phyloP scores from a whole-genome alignment of 768 basidiomycete species.

The Austroboletus festivus region DNA sequence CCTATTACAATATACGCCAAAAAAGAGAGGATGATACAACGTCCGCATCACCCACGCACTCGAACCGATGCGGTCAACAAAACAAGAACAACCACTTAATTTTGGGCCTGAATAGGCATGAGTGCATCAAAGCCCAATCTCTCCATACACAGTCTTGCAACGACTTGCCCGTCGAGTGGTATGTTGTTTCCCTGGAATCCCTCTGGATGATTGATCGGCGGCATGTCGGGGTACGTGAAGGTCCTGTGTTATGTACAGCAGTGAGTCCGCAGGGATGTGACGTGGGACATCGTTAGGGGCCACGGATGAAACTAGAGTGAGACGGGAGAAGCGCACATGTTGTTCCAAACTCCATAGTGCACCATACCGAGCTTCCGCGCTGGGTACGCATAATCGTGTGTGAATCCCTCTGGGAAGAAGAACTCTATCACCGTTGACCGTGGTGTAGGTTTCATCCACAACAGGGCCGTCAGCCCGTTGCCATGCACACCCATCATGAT shows the following conservation, averaged over 20 bases:
- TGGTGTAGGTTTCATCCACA: slow-evolving; percentile 90
- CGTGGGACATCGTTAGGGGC: not conserved
- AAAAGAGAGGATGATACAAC: too few relatives aligned
- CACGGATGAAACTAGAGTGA: not conserved
- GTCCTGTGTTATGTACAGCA: too few relatives aligned
- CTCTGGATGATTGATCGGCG: slow-evolving; percentile 68
- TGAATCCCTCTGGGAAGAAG: slow-evolving; percentile 82
- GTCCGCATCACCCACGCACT: too few relatives aligned
- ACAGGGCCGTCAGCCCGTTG: slow-evolving; percentile 80
- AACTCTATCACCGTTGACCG: slow-evolving; percentile 90
- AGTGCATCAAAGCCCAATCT: slow-evolving; percentile 36
- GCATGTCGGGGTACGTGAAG: slow-evolving; percentile 73
- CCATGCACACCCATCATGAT: slow-evolving; percentile 95
- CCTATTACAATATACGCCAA: too few relatives aligned
- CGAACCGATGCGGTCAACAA: too few relatives aligned
- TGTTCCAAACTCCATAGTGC: slow-evolving; percentile 84
- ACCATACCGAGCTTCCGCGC: slow-evolving; percentile 78
- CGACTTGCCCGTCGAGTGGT: slow-evolving; percentile 70
- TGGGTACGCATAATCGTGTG: slow-evolving; percentile 82
- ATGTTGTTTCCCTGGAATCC: slow-evolving; percentile 91
- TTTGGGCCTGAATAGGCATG: not conserved
- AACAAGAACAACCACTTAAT: too few relatives aligned
- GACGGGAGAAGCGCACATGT: slow-evolving; percentile 41
- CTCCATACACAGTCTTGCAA: slow-evolving; percentile 58
- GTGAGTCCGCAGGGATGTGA: not conserved